Base-by-base conservation (phyloP, 371 early-diverging fungal species). In the Syncephalastrum racemosum region DNA sequence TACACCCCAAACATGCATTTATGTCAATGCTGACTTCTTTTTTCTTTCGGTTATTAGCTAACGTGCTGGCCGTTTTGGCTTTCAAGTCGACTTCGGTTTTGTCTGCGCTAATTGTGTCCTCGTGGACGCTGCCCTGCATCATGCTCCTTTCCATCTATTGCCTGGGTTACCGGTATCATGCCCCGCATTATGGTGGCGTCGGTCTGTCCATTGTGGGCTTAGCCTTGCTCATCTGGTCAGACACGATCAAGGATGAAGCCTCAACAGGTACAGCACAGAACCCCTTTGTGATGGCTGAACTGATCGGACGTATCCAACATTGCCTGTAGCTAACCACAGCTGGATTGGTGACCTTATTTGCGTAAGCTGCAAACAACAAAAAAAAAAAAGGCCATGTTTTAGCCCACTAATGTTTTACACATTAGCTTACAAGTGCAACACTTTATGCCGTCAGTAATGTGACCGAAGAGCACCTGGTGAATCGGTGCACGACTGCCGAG, bases 301-400 rank as follows among this genome's bases (percentile, higher is more conserved):
- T 27, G 8, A 19, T 41, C 18, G 10, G 16, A 23, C 20, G 13
- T 27, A 31, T 6, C 6, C 36, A 8, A 22, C 13, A 42, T 14
- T 0, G 16, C 22, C 18, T 41, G 10, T 60, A 69, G 71, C 18
- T 12, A 71, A 77, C 19, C 77, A 77, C 51, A 71, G 70, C 48
- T 77, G 77, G 77, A 64, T 73, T 41, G 77, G 77, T 20, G 77
- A 77, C 57, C 18, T 77, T 6, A 60, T 71, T 19, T 73, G 77
- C 49, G 77, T 77, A 69, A 46, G 59, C 50, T n/a, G n/a, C n/a
- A 2, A 31, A 5, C 13, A 14, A 46, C 14, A 18, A n/a, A n/a
- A 50, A 20, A 25, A 53, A 15, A 16, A 20, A 39, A 6, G 41
- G 39, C 24, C 15, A 27, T n/a, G n/a, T n/a, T 54, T 8, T 46